phyloP scores from a whole-genome alignment of 345 rosid species.

The Isatis tinctoria region DNA sequence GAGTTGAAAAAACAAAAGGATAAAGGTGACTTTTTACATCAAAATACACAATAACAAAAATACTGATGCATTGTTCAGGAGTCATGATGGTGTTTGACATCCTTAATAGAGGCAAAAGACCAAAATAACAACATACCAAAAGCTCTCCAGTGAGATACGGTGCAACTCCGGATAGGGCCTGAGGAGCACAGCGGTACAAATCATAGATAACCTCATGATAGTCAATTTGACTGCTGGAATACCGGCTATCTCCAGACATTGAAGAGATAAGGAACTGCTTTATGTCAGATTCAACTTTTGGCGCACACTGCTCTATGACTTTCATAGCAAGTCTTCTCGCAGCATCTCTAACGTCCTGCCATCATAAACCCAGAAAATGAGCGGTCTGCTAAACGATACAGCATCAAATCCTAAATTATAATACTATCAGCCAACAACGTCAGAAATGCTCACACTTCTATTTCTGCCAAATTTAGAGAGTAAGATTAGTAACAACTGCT shows the following conservation, averaged over 20 bases:
- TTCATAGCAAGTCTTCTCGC: constrained; percentile 88
- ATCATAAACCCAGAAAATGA: constrained; percentile 30
- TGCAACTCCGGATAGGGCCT: constrained; percentile 72
- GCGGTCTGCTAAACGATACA: constrained; percentile 7
- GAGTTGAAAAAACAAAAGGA: background rate
- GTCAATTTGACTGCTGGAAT: constrained; percentile 55
- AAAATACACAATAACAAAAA: background rate
- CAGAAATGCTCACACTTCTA: constrained; percentile 53
- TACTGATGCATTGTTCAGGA: constrained; percentile 13
- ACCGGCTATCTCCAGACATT: constrained; percentile 75
- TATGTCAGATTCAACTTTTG: constrained; percentile 81
- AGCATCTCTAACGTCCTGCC: constrained; percentile 59
- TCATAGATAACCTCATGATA: constrained; percentile 89
- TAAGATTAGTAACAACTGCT: constrained; percentile 66
- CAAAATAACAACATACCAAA: constrained; percentile 52
- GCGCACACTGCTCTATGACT: constrained; percentile 80
- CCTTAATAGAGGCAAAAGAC: background rate
- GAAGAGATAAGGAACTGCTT: constrained; percentile 84
- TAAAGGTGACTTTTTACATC: background rate
- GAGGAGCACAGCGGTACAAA: constrained; percentile 79
- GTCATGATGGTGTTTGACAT: constrained; percentile 7
- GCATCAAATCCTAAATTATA: background rate
- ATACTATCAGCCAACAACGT: constrained; percentile 1
- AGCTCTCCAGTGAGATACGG: constrained; percentile 95
- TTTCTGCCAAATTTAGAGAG: constrained; percentile 75